Evolutionary conservation across 768 basidiomycete species (phyloP).

Genomic region (Mycena filopes): DNA sequence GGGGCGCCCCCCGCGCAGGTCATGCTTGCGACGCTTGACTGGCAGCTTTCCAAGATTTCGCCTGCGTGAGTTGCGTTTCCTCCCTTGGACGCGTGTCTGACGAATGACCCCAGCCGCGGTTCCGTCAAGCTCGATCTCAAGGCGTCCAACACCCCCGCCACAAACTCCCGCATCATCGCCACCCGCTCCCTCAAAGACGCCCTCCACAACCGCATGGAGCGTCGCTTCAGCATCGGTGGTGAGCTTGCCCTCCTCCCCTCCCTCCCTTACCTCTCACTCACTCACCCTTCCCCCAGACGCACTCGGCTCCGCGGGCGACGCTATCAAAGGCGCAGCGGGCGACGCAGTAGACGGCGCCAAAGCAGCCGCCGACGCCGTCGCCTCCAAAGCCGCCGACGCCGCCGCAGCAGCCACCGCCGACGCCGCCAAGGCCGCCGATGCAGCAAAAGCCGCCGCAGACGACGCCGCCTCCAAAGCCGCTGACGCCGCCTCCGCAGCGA

Average conservation of each 20-base stretch:
- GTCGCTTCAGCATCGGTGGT: conserved; percentile 12
- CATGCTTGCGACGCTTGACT: conserved; percentile 12
- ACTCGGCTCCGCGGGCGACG: not conserved
- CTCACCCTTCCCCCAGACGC: not conserved
- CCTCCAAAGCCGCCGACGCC: not conserved
- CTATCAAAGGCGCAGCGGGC: not conserved
- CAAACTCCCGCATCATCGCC: conserved; percentile 6
- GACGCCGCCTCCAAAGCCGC: not conserved
- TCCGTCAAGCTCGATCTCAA: conserved; percentile 17
- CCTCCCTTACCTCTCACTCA: not conserved
- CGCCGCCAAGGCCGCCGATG: not conserved
- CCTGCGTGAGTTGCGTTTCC: conserved; percentile 3
- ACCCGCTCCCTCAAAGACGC: conserved; percentile 16
- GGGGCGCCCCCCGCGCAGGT: conserved; percentile 13
- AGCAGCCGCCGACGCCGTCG: not conserved
- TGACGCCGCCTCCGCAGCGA: no score
- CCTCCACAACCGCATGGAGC: conserved; percentile 1
- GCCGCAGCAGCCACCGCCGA: not conserved
- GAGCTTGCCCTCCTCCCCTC: not conserved
- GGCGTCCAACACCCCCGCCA: conserved; percentile 9
- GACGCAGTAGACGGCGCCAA: not conserved
- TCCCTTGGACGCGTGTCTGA: not conserved
- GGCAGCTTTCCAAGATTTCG: conserved; percentile 6
- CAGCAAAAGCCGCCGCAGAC: not conserved
- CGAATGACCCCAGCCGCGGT: conserved; percentile 6